Evolutionary conservation across 805 yeast species (phyloP).

Genomic region (Priceomyces castillae): DNA sequence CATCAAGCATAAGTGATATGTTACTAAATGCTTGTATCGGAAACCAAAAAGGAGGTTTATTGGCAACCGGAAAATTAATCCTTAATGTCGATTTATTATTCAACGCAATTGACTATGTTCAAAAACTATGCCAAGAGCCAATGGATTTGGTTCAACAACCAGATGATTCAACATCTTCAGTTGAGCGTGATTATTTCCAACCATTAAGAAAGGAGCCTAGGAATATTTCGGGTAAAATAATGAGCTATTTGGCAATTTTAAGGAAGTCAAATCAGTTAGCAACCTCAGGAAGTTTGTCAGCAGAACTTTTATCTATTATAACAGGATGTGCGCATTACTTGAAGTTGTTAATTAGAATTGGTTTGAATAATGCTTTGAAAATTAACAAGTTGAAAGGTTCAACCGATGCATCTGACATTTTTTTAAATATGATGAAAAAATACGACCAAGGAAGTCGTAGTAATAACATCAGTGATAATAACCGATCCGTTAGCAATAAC

Average conservation of each 20-base stretch:
- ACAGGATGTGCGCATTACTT: conserved; percentile 92
- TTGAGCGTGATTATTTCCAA: conserved; percentile 31
- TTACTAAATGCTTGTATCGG: conserved; percentile 76
- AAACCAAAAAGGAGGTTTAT: conserved; percentile 63
- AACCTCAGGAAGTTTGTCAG: conserved; percentile 48
- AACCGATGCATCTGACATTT: conserved; percentile 59
- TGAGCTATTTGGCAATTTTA: conserved; percentile 81
- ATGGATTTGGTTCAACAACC: conserved; percentile 2
- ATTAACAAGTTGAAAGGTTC: conserved; percentile 57
- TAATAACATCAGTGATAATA: not conserved
- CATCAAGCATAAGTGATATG: conserved; percentile 89
- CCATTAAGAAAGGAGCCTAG: conserved; percentile 65
- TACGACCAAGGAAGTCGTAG: conserved; percentile 13
- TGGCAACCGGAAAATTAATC: conserved; percentile 69
- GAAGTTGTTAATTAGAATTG: conserved; percentile 77
- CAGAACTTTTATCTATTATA: conserved; percentile 72
- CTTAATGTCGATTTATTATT: conserved; percentile 74
- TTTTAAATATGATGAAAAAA: conserved; percentile 38
- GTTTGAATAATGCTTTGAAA: conserved; percentile 73
- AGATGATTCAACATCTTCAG: conserved; percentile 4
- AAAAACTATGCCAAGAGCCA: conserved; percentile 17
- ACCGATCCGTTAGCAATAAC: not conserved
- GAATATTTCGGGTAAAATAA: conserved; percentile 82
- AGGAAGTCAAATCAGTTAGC: conserved; percentile 52
- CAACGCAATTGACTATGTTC: conserved; percentile 61